Evolutionary conservation across 352 stramenopile genomes (phyloP).

Genomic region (Halophytophthora batemanensis): DNA sequence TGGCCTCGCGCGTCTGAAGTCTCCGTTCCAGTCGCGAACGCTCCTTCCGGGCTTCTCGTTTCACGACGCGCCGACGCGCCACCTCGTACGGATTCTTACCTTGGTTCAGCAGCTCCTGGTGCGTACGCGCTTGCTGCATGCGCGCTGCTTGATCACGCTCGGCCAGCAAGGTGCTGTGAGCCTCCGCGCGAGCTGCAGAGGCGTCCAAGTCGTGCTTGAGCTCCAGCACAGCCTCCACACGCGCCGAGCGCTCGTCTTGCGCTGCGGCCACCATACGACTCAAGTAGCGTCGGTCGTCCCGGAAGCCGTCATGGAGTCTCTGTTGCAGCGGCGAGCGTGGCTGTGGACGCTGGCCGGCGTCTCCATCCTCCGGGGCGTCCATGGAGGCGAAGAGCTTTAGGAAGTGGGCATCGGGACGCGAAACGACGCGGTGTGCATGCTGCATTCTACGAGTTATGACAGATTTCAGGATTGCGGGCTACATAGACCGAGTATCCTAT

Average conservation of each 20-base stretch:
- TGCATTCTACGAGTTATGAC: too few relatives aligned
- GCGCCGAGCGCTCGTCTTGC: slow-evolving; percentile 25
- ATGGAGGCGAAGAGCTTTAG: not conserved
- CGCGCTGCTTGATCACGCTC: slow-evolving; percentile 24
- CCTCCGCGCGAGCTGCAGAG: slow-evolving; percentile 39
- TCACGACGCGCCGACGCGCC: slow-evolving; percentile 41
- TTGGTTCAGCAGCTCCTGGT: slow-evolving; percentile 55
- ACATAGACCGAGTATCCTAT: too few relatives aligned
- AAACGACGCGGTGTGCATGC: not conserved
- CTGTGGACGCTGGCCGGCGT: not conserved
- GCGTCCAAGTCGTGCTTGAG: slow-evolving; percentile 60
- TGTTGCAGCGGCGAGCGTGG: slow-evolving; percentile 30
- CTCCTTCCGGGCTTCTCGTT: slow-evolving; percentile 30
- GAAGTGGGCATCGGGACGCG: not conserved
- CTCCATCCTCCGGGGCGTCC: slow-evolving; percentile 3
- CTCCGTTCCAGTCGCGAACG: slow-evolving; percentile 37
- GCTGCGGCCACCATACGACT: slow-evolving; percentile 35
- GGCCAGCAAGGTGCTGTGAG: slow-evolving; percentile 36
- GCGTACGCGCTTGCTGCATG: slow-evolving; percentile 31
- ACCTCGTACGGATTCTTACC: slow-evolving; percentile 82
- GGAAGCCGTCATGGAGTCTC: slow-evolving; percentile 50
- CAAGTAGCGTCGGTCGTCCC: slow-evolving; percentile 45
- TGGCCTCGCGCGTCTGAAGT: slow-evolving; percentile 50
- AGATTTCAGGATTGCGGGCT: too few relatives aligned
- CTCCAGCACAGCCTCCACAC: slow-evolving; percentile 51